Evolutionary conservation across 176 grass and related monocot species (phyloP), one percentile per base, ranked within the genome.

Genomic region (Musa schizocarpa): DNA sequence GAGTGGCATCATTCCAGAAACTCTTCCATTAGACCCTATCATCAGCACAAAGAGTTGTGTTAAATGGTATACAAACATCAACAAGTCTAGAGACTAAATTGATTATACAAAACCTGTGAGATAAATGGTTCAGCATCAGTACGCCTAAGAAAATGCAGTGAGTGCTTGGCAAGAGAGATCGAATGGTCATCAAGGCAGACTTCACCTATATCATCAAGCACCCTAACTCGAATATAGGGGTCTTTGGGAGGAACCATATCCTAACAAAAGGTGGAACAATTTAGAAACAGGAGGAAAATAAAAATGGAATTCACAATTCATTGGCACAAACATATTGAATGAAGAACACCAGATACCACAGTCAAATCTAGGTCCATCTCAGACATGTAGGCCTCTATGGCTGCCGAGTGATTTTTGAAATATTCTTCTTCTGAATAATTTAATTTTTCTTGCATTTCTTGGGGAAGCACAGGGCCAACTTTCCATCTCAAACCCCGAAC

Each of bases 241-340:
- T 96, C 90, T 83, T 98, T 98, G 66, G 94, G 94, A 73, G 94
- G 90, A 69, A 98, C 77, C 90, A 93, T 89, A 74, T 98, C 94
- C 94, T 98, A 76, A 52, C 76, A 63, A 86, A 63, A n/a, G 26
- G 50, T 61, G 57, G 75, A n/a, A 89, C 12, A 54, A 75, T n/a
- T 66, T 52, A 79, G 25, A 16, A 68, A 79, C 13, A 50, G 25
- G 49, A 54, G 48, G 43, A 76, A 12, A 25, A 13, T 50, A 50
- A 6, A 62, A 63, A 22, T 68, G 70, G 2, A 58, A 67, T 43
- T 63, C 11, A 34, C 62, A 68, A 14, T 0, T 77, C 64, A 53
- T 27, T 80, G 9, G 26, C 57, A 49, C 54, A 29, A 52, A 69
- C 57, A 50, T 62, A 83, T 61, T 34, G 68, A 76, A 69, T 53